Base-by-base conservation (phyloP, 768 basidiomycete species). In the Kwoniella heveanensis region DNA sequence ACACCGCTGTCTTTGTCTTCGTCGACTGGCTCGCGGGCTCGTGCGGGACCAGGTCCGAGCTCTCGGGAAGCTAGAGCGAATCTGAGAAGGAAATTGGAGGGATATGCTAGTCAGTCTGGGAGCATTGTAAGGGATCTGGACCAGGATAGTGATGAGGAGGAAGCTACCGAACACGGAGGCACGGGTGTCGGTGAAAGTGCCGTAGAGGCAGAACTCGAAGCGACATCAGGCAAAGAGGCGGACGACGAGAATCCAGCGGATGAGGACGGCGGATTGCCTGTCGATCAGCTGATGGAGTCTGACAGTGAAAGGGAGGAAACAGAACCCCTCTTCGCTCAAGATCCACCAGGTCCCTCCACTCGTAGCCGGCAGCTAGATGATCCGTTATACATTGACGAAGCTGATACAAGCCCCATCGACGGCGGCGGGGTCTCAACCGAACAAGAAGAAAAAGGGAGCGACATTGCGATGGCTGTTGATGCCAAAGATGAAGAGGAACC, bases 21-120 rank as follows among this genome's bases (percentile, higher is more conserved):
- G 39, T 44, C 39, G 8, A 44, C 39, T 44, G 39, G 8, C 15
- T 44, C 39, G 15, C 6, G 39, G 17, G 37, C 62, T 2, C 48
- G 54, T 12, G 47, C 62, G 19, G 61, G 68, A 53, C 50, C 66
- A 24, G 59, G 60, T 37, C 55, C 57, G 30, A 65, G 21, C 29
- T 30, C 56, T 44, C 65, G 57, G 22, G 49, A 73, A 74, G 67
- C 62, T 74, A 79, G 62, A 81, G 73, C 62, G 32, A 59, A 56
- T 30, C 77, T 89, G 55, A 82, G 84, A 58, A 82, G 79, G 54
- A 83, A 77, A 54, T 71, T 90, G 60, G 82, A 80, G 48, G 83
- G 79, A 12, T 90, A 87, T 79, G 83, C 87, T 12, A 82, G 86
- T 66, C 74, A 73, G 36, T 12, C 26, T 27, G 30, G 54, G 17